phyloP scores from a whole-genome alignment of 345 rosid species.

The Eucalyptus polyanthemos region DNA sequence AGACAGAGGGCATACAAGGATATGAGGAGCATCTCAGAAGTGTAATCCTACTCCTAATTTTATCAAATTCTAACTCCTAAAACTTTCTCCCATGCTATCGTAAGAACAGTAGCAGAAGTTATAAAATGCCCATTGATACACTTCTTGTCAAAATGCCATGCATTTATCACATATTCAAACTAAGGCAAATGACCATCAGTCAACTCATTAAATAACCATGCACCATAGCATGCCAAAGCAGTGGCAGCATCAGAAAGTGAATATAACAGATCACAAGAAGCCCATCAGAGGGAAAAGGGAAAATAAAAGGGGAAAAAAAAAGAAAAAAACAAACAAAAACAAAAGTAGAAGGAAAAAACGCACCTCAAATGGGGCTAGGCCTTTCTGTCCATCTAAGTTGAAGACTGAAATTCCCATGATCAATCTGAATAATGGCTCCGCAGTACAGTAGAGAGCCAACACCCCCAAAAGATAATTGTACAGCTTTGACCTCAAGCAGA shows the following conservation, averaged over 20 bases:
- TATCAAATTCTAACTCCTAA: background rate
- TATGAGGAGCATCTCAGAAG: background rate
- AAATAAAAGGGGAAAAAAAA: background rate
- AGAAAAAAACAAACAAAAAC: background rate
- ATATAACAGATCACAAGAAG: background rate
- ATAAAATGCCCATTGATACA: background rate
- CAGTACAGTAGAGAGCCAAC: conserved; percentile 63
- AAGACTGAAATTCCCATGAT: conserved; percentile 75
- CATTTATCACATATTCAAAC: background rate
- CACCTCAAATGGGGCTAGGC: conserved; percentile 95
- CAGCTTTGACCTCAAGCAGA: conserved; percentile 64
- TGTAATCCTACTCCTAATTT: background rate
- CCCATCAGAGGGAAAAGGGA: background rate
- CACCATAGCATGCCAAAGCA: background rate
- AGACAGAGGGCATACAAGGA: background rate
- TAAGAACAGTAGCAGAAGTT: background rate
- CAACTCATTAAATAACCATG: background rate
- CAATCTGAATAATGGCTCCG: conserved; percentile 82
- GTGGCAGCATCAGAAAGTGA: background rate
- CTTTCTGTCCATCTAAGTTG: conserved; percentile 58
- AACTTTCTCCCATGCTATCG: background rate
- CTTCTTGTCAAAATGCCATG: background rate
- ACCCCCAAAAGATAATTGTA: conserved; percentile 57
- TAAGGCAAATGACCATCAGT: background rate
- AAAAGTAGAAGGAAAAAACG: background rate